Percentiles rank a stretch among this genome's conserved stretches.
These are phyloP conservation scores for Trichoderma semiorbis DNA, from an alignment of 2,329 filamentous ascomycete genomes.

Conservation along the genomic window DNA sequence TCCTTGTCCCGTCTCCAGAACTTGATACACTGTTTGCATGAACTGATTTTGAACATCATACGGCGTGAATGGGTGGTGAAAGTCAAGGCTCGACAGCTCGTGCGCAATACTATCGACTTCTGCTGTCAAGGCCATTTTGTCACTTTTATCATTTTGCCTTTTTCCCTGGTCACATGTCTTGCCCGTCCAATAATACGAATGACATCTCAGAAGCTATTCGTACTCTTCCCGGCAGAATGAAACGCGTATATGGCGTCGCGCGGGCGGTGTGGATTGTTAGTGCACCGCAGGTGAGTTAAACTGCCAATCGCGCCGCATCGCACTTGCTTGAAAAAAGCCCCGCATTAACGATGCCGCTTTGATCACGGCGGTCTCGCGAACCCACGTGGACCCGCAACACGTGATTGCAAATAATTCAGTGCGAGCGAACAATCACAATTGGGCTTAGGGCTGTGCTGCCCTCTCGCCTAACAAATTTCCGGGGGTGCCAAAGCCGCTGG, in stretches of 20 bases:
- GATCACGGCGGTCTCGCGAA: slow-evolving; percentile 24
- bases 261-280: slow-evolving; percentile 20
- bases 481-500: slow-evolving; percentile 28
- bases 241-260: background rate
- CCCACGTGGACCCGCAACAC: slow-evolving; percentile 29
- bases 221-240: background rate
- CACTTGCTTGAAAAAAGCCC: background rate
- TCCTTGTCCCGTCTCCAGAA: slow-evolving; percentile 65
- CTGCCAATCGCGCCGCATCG: background rate
- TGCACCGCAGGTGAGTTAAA: background rate
- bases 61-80: slow-evolving; percentile 82
- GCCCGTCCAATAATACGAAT: background rate
- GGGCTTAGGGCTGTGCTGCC: slow-evolving; percentile 41
- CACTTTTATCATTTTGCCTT: background rate
- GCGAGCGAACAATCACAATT: slow-evolving; percentile 10
- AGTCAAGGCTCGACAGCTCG: slow-evolving; percentile 48
- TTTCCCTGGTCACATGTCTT: background rate
- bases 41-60: slow-evolving; percentile 86
- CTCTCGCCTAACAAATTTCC: slow-evolving; percentile 39
- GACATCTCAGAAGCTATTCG: background rate
- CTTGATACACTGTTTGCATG: slow-evolving; percentile 78
- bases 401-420: background rate
- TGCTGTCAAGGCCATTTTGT: slow-evolving; percentile 17
- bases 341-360: background rate
- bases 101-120: slow-evolving; percentile 22